A percentile compares a stretch with the other conserved stretches of the same genome.
Conservation (phyloP, 75 land plant genomes). For the Azolla pinnata region DNA sequence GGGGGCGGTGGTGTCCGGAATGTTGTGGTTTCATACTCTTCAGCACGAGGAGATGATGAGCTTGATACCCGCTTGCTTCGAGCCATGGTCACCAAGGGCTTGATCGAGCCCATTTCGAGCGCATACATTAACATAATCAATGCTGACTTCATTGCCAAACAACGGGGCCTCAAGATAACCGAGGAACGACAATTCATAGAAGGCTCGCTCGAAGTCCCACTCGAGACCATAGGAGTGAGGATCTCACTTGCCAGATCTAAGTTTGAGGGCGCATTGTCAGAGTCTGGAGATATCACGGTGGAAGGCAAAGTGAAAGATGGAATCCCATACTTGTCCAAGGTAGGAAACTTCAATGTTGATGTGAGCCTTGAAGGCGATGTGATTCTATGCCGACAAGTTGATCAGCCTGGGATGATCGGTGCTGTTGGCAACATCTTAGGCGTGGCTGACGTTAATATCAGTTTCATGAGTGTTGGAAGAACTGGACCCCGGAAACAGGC, state of each 20-base stretch:
- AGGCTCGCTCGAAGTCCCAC: conserved; percentile 41
- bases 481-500: conserved; percentile 43
- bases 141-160: conserved; percentile 79
- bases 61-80: conserved; percentile 79
- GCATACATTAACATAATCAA: conserved; percentile 70
- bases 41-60: conserved; percentile 58
- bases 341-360: conserved; percentile 53
- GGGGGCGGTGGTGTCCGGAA: conserved; percentile 77
- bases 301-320: conserved; percentile 57
- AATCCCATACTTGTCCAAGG: conserved; percentile 44
- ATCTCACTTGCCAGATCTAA: conserved; percentile 46
- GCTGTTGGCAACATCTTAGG: conserved; percentile 49
- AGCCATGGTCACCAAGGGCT: conserved; percentile 84
- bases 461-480: conserved; percentile 68
- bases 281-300: conserved; percentile 38
- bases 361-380: conserved; percentile 61
- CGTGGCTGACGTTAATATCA: conserved; percentile 51
- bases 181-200: conserved; percentile 54
- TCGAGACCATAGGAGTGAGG: conserved; percentile 41
- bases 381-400: conserved; percentile 61
- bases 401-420: conserved; percentile 74
- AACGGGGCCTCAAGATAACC: conserved; percentile 60
- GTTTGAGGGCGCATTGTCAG: conserved; percentile 49
- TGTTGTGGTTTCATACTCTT: conserved; percentile 56
- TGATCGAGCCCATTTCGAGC: conserved; percentile 77